Percentiles rank a stretch among this genome's conserved stretches.
Conservation (phyloP, 73 alveolate species). For the Paramecium tetraurelia region DNA sequence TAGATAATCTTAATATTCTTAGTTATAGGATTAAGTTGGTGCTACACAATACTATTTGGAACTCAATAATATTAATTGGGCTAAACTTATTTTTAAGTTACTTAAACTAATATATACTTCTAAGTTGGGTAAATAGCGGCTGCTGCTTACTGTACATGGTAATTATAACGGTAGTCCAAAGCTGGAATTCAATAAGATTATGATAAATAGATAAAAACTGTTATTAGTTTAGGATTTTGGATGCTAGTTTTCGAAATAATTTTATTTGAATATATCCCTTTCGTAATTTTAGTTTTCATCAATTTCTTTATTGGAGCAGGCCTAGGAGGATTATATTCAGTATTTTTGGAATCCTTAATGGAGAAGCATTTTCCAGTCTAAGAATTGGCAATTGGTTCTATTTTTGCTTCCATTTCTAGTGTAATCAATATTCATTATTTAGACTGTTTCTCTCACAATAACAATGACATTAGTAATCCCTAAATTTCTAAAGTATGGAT, state of each 20-base stretch:
- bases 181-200: background rate
- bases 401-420: background rate
- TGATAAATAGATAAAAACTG: background rate
- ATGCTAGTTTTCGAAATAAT: background rate
- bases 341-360: background rate
- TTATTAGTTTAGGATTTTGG: background rate
- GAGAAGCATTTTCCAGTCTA: background rate
- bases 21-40: constrained; percentile 28
- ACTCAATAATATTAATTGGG: background rate
- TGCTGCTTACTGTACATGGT: background rate
- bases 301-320: background rate
- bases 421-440: background rate
- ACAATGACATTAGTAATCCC: background rate
- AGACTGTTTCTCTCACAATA: background rate
- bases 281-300: background rate
- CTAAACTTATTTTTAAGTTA: background rate
- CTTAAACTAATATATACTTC: background rate
- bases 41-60: background rate
- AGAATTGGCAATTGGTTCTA: background rate
- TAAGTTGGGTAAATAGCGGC: background rate
- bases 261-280: background rate
- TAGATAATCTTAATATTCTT: background rate
- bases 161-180: background rate
- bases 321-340: background rate
- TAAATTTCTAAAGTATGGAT: background rate